Conservation (phyloP, 2,329 filamentous ascomycete species). For the Calonectria montana region DNA sequence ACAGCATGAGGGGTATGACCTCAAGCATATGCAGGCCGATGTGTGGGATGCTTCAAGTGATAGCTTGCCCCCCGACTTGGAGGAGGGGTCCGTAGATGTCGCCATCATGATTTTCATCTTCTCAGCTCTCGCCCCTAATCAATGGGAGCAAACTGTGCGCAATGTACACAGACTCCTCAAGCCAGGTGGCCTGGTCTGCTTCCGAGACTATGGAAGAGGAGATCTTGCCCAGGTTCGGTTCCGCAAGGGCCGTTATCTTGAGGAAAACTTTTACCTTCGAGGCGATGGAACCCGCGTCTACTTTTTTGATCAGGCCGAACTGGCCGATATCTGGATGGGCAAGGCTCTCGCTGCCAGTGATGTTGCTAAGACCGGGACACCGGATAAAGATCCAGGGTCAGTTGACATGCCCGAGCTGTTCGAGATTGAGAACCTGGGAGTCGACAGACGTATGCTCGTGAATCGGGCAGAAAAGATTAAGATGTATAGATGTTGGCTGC, state of each 20-base stretch:
- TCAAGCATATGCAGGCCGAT: conserved; percentile 81
- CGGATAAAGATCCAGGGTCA: conserved; percentile 26
- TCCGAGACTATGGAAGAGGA: conserved; percentile 95
- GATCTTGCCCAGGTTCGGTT: conserved; percentile 97
- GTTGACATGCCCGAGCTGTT: conserved; percentile 60
- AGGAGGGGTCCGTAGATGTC: conserved; percentile 85
- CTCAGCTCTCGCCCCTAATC: conserved; percentile 84
- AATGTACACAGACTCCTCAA: conserved; percentile 89
- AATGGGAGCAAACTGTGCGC: conserved; percentile 85
- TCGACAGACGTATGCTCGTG: conserved; percentile 90
- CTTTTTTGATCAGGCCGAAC: conserved; percentile 91
- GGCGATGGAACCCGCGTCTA: conserved; percentile 97
- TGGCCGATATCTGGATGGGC: conserved; percentile 81
- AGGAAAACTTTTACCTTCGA: conserved; percentile 96
- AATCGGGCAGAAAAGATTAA: conserved; percentile 92
- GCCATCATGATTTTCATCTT: conserved; percentile 98
- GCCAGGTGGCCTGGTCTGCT: conserved; percentile 91
- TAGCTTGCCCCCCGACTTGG: conserved; percentile 79
- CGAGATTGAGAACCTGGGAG: conserved; percentile 80
- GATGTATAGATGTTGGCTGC: conserved; percentile 99
- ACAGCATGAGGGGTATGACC: conserved; percentile 79
- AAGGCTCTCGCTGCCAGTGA: conserved; percentile 33
- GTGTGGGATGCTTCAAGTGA: conserved; percentile 91
- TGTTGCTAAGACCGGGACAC: conserved; percentile 7
- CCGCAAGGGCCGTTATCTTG: conserved; percentile 92